Evolutionary conservation across 2,329 filamentous ascomycete genomes (phyloP), one percentile per base, ranked within the genome.

Genomic region (Cladobotryum protrusum): DNA sequence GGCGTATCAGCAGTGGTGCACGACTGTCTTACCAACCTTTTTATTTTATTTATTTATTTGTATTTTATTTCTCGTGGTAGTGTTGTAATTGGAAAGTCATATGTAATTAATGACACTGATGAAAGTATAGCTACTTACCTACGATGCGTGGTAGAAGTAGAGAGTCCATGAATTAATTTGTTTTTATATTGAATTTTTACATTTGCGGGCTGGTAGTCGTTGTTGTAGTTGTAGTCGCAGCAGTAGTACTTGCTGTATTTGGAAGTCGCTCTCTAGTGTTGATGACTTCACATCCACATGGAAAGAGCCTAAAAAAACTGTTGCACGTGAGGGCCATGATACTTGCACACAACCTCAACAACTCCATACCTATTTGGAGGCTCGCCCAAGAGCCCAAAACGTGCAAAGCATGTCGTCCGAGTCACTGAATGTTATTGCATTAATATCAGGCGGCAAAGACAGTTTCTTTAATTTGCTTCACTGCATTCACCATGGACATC

Each of bases 361-460:
- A 18, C 20, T 17, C n/a, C 19, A 29, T 29, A 29, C 24, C 2
- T 9, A 29, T 29, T n/a, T 29, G 24, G 24, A 37, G 17, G 35
- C 14, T 17, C 17, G 14, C 5, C 9, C 14, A 37, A 37, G 13
- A 37, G 35, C 35, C 35, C 13, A 37, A n/a, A 37, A n/a, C 35
- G 20, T 12, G n/a, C 33, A 44, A 36, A 56, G 43, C 59, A 77
- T 75, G 73, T 59, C 70, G 49, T 57, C 64, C 52, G 70, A 73
- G 54, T 67, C 70, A 54, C 72, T 85, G 56, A 85, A 91, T 59
- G 90, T 96, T 56, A 91, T 99, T 59, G 92, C 89, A 45, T 76
- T 99, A 54, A 85, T 99, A 56, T 99, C 93, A 17, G 93, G 93
- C 53, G 93, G 93, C 57, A 99, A 99, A 72, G 93, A 99, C 73